Conservation (phyloP, 2,329 filamentous ascomycete species). For the Verticillium klebahnii region DNA sequence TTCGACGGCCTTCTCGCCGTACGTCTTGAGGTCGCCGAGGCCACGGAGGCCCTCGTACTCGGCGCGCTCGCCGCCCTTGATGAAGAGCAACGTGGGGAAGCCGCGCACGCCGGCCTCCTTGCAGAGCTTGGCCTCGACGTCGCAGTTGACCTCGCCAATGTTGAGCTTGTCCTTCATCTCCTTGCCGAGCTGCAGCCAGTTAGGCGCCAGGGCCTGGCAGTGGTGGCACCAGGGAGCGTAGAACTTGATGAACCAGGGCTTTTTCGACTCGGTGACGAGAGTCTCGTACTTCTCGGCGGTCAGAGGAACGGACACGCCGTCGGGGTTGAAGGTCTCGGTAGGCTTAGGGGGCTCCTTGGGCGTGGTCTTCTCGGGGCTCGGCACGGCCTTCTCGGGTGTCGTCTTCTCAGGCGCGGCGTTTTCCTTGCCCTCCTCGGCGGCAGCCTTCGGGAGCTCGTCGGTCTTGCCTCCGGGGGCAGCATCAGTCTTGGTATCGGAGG, state of each 20-base stretch:
- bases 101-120: conserved; percentile 77
- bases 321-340: conserved; percentile 62
- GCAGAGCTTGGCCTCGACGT: conserved; percentile 79
- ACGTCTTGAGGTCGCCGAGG: conserved; percentile 82
- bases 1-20: conserved; percentile 80
- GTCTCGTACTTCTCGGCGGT: conserved; percentile 83
- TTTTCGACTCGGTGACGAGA: conserved; percentile 77
- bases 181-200: conserved; percentile 84
- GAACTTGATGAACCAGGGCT: conserved; percentile 98
- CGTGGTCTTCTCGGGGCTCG: conserved; percentile 30
- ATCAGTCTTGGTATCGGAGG: conserved; percentile 31
- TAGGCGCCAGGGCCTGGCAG: conserved; percentile 87
- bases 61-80: conserved; percentile 84
- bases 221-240: conserved; percentile 97
- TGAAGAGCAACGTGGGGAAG: conserved; percentile 89
- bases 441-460: conserved; percentile 12
- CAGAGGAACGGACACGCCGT: conserved; percentile 70
- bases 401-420: conserved; percentile 16
- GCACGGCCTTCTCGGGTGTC: conserved; percentile 10
- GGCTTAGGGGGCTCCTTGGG: conserved; percentile 47
- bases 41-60: conserved; percentile 92
- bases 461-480: conserved; percentile 13
- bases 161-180: conserved; percentile 89
- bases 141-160: conserved; percentile 94
- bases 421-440: conserved; percentile 22